Conservation (phyloP, 2,329 filamentous ascomycete species). For the Cladosporium sp. region DNA sequence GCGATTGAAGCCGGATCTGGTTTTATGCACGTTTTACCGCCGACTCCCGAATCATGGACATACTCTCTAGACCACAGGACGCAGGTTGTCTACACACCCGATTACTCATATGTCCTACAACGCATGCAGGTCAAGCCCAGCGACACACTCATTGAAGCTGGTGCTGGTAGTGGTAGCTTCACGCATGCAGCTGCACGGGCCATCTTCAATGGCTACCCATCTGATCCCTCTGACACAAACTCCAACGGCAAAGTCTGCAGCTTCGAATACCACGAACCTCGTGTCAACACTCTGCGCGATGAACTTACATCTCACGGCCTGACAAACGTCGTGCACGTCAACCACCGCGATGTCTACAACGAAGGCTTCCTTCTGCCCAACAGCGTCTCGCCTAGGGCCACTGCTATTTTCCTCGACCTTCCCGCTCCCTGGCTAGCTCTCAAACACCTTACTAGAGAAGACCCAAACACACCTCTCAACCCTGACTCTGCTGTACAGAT, state of each 20-base stretch:
- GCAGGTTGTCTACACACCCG: conserved; percentile 81
- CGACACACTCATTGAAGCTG: conserved; percentile 71
- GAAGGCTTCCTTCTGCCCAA: conserved; percentile 61
- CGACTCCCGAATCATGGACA: conserved; percentile 80
- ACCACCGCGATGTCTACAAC: conserved; percentile 74
- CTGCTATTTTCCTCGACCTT: conserved; percentile 73
- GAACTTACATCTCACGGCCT: conserved; percentile 68
- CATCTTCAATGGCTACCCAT: conserved; percentile 68
- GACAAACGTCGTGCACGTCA: conserved; percentile 63
- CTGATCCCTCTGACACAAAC: conserved; percentile 17
- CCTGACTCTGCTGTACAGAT: conserved; percentile 69
- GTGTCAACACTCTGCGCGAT: conserved; percentile 63
- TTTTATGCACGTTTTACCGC: conserved; percentile 73
- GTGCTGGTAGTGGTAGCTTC: conserved; percentile 77
- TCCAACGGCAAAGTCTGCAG: conserved; percentile 67
- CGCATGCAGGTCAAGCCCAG: conserved; percentile 71
- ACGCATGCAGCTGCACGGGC: conserved; percentile 74
- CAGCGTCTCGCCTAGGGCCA: conserved; percentile 51
- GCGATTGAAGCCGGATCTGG: conserved; percentile 57
- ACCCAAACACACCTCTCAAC: conserved; percentile 56
- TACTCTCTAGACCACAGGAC: conserved; percentile 74
- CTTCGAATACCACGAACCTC: conserved; percentile 74
- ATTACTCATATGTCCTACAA: conserved; percentile 81
- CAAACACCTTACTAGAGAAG: conserved; percentile 62
- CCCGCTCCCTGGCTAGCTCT: conserved; percentile 78